These are phyloP conservation scores for Myxozyma sirexii DNA, from an alignment of 805 yeast species.

Conservation along the genomic window DNA sequence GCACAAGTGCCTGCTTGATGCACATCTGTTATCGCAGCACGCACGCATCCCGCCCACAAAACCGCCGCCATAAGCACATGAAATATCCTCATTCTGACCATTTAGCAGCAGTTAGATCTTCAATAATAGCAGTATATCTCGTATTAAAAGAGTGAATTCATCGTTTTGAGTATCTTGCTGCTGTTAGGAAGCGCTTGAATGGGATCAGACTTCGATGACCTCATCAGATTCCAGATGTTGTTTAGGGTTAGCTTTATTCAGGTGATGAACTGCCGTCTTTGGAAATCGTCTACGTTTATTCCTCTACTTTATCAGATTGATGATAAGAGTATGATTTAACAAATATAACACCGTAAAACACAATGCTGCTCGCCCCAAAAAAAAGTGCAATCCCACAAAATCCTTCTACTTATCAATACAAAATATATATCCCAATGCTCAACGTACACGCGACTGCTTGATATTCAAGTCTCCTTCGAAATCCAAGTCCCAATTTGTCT, in stretches of 20 bases:
- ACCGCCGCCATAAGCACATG: background rate
- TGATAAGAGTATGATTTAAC: too few relatives aligned
- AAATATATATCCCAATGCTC: background rate
- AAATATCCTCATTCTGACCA: background rate
- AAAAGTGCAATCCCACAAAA: background rate
- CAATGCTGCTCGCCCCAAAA: too few relatives aligned
- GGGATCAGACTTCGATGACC: background rate
- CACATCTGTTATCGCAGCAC: constrained; percentile 28
- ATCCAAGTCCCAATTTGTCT: constrained; percentile 25
- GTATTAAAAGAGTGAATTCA: too few relatives aligned
- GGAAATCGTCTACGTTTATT: too few relatives aligned
- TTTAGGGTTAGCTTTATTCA: too few relatives aligned
- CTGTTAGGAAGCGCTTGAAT: background rate
- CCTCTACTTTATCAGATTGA: too few relatives aligned
- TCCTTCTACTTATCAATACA: background rate
- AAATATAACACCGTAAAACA: background rate
- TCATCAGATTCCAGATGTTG: background rate
- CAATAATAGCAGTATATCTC: too few relatives aligned
- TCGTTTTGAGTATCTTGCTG: too few relatives aligned
- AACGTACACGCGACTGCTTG: background rate
- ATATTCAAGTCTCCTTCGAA: constrained; percentile 27
- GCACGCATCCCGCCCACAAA: background rate
- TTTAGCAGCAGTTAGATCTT: background rate
- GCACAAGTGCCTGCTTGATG: constrained; percentile 55
- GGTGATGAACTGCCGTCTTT: too few relatives aligned